These are phyloP conservation scores for Pseudoscleropodium purum DNA, from an alignment of 225 moss, liverwort and hornwort species.

Conservation along the genomic window DNA sequence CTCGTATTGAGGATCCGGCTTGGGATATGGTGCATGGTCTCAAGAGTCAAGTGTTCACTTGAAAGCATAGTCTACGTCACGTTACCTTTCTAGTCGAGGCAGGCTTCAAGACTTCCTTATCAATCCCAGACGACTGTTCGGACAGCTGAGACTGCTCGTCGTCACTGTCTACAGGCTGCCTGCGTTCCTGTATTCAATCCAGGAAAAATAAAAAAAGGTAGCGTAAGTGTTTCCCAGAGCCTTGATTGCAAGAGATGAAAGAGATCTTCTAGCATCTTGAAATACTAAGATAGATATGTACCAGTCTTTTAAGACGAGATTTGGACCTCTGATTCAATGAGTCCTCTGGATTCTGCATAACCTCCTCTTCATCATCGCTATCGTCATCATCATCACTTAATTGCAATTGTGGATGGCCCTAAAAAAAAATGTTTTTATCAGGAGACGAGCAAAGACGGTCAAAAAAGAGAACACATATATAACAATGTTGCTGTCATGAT, in stretches of 20 bases:
- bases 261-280: neutral
- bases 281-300: neutral
- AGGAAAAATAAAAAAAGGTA: neutral
- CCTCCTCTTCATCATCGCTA: conserved; percentile 9
- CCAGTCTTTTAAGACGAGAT: conserved; percentile 21
- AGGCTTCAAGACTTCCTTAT: conserved; percentile 3
- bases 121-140: conserved; percentile 3
- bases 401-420: conserved; percentile 8
- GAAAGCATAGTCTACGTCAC: neutral
- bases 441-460: neutral
- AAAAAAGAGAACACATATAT: neutral
- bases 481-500: neutral
- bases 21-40: neutral
- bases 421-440: neutral
- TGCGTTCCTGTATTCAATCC: conserved; percentile 14
- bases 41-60: neutral
- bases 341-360: neutral
- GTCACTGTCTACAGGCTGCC: conserved; percentile 20
- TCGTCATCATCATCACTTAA: conserved; percentile 9
- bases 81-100: conserved; percentile 22
- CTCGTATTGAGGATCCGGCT: neutral
- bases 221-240: neutral
- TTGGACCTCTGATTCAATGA: neutral
- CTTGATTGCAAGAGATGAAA: neutral
- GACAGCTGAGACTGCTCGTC: conserved; percentile 39